phyloP scores from a whole-genome alignment of 192 early-diverging fungal genomes.

The Geranomyces michiganensis region DNA sequence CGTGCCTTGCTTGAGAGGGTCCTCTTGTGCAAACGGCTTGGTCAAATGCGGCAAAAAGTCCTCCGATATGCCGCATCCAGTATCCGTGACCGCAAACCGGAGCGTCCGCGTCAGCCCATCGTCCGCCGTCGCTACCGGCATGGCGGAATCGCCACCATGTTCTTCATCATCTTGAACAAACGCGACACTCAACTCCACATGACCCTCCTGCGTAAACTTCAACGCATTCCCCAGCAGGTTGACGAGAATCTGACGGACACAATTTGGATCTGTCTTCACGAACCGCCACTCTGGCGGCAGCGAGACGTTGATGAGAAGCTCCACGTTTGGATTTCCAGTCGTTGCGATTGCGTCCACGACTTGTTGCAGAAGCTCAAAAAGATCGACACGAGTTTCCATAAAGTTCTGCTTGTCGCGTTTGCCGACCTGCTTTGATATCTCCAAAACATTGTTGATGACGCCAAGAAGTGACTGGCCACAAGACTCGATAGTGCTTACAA shows the following conservation, averaged over 20 bases:
- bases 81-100: conserved; percentile 54
- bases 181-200: conserved; percentile 48
- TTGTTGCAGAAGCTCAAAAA: conserved; percentile 27
- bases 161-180: conserved; percentile 16
- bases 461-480: conserved; percentile 39
- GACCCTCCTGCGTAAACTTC: conserved; percentile 56
- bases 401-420: not conserved
- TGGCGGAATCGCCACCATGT: too few species aligned
- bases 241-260: conserved; percentile 42
- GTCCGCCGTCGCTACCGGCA: conserved; percentile 2
- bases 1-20: conserved; percentile 51
- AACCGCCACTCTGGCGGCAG: conserved; percentile 7
- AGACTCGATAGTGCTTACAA: conserved; percentile 42
- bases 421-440: conserved; percentile 33
- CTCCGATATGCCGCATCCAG: conserved; percentile 49
- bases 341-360: conserved; percentile 24
- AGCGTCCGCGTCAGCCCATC: conserved; percentile 23
- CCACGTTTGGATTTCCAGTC: conserved; percentile 14
- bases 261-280: conserved; percentile 36
- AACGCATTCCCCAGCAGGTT: conserved; percentile 52
- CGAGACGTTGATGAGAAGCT: conserved; percentile 18
- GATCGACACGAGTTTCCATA: not conserved
- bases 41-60: conserved; percentile 43
- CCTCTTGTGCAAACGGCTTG: conserved; percentile 54
- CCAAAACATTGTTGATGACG: conserved; percentile 47